Evolutionary conservation across 1,284 basidiomycete species (phyloP), one percentile per base, ranked within the genome.

Genomic region (Puccinia coronata): DNA sequence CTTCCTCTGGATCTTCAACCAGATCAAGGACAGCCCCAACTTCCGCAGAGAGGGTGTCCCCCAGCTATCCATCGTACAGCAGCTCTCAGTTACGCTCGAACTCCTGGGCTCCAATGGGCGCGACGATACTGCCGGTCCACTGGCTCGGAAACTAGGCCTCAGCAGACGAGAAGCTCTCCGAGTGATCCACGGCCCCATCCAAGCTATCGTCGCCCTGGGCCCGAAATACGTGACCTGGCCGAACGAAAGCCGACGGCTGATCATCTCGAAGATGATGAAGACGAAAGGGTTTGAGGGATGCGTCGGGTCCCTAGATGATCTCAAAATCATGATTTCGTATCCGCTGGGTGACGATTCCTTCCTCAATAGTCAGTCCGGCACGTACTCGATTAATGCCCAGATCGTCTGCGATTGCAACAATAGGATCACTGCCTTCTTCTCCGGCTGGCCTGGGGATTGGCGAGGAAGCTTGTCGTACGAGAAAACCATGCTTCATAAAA

Each of bases 1-100:
- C 69, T 70, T 70, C 34, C 49, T 70, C 20, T 70, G 43, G 69
- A 70, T 70, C 28, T 70, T 49, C 49, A 70, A 70, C n/a, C 69
- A 49, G 12, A 49, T 70, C 43, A 70, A 70, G 69, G 69, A 70
- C n/a, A 49, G 51, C 43, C 43, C 69, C 1, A 70, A 28, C 25
- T 51, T 70, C n/a, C 25, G 49, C 8, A 70, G 34, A 28, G 43
- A 49, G 16, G 49, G 43, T 25, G n/a, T 16, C 39, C 71, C 71
- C 23, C 71, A 73, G 23, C 51, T 73, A 2, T 39, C 49, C 25
- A 73, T 55, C 25, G 36, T 28, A 20, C 47, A 73, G 14, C 71
- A 73, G 23, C 53, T 73, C n/a, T 49, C 71, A 20, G 18, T 51
- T 9, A 73, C 71, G 1, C 51, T 73, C 23, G 71, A 73, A 57